Conservation (phyloP, 2,329 filamentous ascomycete species). For the Metarhizium humberi region DNA sequence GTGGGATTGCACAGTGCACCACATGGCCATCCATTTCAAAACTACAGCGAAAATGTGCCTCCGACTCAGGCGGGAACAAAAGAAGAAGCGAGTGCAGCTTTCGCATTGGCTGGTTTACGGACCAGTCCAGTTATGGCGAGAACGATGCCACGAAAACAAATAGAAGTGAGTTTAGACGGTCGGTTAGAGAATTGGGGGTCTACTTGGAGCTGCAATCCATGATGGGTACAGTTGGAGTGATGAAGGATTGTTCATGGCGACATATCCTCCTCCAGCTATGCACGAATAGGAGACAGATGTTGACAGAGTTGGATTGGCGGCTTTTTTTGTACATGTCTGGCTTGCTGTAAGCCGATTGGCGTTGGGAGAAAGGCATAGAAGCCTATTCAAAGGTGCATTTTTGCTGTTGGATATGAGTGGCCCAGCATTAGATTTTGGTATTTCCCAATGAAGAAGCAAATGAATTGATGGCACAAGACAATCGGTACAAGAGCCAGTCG, state of each 20-base stretch:
- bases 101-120: conserved; percentile 15
- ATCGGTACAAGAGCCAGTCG: neutral
- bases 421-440: neutral
- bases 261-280: neutral
- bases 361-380: too few species aligned
- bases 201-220: conserved; percentile 11
- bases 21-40: conserved; percentile 4
- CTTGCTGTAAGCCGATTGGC: too few species aligned
- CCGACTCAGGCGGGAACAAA: conserved; percentile 3
- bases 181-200: conserved; percentile 12
- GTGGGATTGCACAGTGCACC: conserved; percentile 11
- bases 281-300: neutral
- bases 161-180: conserved; percentile 3
- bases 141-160: neutral
- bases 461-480: neutral
- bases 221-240: neutral
- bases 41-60: neutral
- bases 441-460: neutral
- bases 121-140: conserved; percentile 8
- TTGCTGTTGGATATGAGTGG: neutral
- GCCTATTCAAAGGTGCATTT: neutral
- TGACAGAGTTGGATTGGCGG: too few species aligned
- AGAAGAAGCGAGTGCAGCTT: conserved; percentile 7
- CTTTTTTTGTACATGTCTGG: neutral
- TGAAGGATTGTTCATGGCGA: neutral